phyloP scores from a whole-genome alignment of 371 early-diverging fungal genomes.

The Mucor irregularis region DNA sequence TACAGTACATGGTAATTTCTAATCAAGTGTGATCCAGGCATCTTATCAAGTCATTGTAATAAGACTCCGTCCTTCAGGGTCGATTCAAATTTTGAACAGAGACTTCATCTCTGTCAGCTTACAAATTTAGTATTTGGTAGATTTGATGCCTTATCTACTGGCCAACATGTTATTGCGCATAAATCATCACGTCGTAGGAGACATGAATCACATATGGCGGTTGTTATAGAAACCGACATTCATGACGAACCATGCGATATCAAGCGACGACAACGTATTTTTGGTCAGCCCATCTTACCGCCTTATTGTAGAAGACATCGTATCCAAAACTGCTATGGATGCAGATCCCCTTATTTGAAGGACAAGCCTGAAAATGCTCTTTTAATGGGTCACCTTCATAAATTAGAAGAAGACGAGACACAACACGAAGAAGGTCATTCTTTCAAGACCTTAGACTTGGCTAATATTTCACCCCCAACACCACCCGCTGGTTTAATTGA shows the following conservation, averaged over 20 bases:
- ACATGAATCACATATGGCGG: constrained; percentile 31
- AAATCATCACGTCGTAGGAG: constrained; percentile 33
- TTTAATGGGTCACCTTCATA: constrained; percentile 34
- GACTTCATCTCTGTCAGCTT: constrained; percentile 61
- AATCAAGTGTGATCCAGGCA: too few relatives aligned
- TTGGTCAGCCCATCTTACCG: constrained; percentile 30
- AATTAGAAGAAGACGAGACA: constrained; percentile 37
- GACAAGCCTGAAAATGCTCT: constrained; percentile 24
- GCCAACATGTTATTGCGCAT: constrained; percentile 38
- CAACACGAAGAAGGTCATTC: constrained; percentile 1
- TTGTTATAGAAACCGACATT: constrained; percentile 18
- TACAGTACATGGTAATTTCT: too few relatives aligned
- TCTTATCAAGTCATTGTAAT: constrained; percentile 54
- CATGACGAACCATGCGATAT: constrained; percentile 22
- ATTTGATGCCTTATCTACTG: constrained; percentile 55
- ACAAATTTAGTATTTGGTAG: constrained; percentile 65
- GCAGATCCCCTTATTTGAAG: constrained; percentile 29
- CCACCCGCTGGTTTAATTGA: constrained; percentile 50
- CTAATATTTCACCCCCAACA: constrained; percentile 12
- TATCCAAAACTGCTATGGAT: constrained; percentile 30
- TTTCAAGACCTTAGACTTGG: constrained; percentile 5
- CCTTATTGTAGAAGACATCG: constrained; percentile 49
- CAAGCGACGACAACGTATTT: constrained; percentile 23
- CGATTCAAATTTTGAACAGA: constrained; percentile 54
- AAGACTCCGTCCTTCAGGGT: constrained; percentile 43